Conservation (phyloP, 208 protist species). For the Trypanosoma lewisi region DNA sequence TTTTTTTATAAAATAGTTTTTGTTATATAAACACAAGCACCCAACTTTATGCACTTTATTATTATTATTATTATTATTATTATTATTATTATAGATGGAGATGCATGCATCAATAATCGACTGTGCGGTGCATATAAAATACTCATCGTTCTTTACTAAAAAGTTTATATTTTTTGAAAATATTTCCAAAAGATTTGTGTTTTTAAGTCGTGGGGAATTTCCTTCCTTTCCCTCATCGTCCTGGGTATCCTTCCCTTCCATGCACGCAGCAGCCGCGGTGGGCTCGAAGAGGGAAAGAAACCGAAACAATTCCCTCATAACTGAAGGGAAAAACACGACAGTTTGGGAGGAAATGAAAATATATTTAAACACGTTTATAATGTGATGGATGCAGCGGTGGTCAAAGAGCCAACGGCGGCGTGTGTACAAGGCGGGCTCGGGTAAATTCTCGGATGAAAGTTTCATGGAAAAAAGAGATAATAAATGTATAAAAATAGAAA, state of each 20-base stretch:
- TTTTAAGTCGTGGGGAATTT: constrained; percentile 50
- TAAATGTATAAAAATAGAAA: constrained; percentile 38
- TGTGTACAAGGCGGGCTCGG: constrained; percentile 36
- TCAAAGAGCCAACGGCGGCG: constrained; percentile 63
- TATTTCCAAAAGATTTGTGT: constrained; percentile 46
- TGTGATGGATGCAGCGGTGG: constrained; percentile 54
- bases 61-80: no score
- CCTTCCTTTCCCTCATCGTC: no score
- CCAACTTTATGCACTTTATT: constrained; percentile 37
- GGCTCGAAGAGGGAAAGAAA: constrained; percentile 74
- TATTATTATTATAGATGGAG: constrained; percentile 43
- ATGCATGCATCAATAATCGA: constrained; percentile 64
- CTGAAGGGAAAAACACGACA: constrained; percentile 35
- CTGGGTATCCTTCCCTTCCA: constrained; percentile 29
- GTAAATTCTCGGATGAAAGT: constrained; percentile 28
- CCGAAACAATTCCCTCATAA: constrained; percentile 67
- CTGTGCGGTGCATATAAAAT: constrained; percentile 65
- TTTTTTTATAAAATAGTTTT: constrained; percentile 66
- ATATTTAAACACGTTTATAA: constrained; percentile 45
- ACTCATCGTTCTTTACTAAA: constrained; percentile 54
- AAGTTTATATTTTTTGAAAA: constrained; percentile 37
- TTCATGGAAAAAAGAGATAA: constrained; percentile 43
- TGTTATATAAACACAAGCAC: constrained; percentile 37
- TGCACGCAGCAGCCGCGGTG: no score
- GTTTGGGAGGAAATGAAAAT: constrained; percentile 32